Evolutionary conservation across 192 early-diverging fungal genomes (phyloP).

Genomic region (Haplosporangium gracile): DNA sequence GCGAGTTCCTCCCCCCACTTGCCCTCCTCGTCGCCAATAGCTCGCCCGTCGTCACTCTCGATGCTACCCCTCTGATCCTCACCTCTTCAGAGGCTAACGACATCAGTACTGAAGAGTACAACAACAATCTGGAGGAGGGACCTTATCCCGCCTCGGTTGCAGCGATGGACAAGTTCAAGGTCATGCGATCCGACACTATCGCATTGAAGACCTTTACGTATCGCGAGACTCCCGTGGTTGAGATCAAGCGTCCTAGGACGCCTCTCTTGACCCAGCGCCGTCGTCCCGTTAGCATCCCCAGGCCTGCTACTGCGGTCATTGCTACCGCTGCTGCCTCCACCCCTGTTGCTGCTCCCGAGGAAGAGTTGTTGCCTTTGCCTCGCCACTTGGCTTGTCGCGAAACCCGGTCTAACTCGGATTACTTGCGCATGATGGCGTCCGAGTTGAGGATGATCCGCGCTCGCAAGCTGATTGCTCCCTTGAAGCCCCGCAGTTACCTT

Average conservation of each 20-base stretch:
- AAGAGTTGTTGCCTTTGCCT: constrained; percentile 1
- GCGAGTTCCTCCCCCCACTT: constrained; percentile 25
- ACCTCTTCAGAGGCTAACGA: constrained; percentile 29
- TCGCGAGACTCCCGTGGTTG: constrained; percentile 31
- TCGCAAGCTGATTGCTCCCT: constrained; percentile 59
- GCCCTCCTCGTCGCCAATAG: constrained; percentile 27
- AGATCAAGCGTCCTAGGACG: constrained; percentile 18
- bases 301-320: neutral
- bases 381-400: constrained; percentile 45
- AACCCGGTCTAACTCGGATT: constrained; percentile 58
- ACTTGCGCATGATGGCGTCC: constrained; percentile 62
- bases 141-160: constrained; percentile 33
- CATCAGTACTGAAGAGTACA: neutral
- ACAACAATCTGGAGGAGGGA: neutral
- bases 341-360: constrained; percentile 1
- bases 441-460: constrained; percentile 69
- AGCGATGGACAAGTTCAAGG: constrained; percentile 46
- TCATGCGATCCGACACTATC: constrained; percentile 37
- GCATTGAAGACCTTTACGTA: constrained; percentile 49
- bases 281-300: neutral
- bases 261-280: constrained; percentile 9
- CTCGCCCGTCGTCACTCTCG: constrained; percentile 29
- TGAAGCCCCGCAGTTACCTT: constrained; percentile 58
- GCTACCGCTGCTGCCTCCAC: neutral
- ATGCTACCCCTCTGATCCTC: constrained; percentile 29